Evolutionary conservation across 2,329 filamentous ascomycete genomes (phyloP).

Genomic region (Penicillium carneum): DNA sequence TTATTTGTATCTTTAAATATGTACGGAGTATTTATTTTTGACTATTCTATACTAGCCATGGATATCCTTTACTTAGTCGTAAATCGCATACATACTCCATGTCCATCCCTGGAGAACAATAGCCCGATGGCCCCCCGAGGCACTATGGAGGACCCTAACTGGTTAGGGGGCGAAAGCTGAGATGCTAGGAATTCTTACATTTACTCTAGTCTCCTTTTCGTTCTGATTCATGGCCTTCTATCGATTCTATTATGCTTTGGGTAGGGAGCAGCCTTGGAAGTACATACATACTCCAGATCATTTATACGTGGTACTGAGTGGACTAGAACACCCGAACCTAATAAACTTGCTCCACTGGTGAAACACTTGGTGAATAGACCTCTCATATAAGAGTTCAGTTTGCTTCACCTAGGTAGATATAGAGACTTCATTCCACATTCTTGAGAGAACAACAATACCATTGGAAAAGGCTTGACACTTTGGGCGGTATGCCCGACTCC

Average conservation of each 20-base stretch:
- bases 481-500: constrained; percentile 6
- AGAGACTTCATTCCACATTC: constrained; percentile 29
- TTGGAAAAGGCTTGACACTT: constrained; percentile 6
- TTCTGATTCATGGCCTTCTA: not conserved
- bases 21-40: not conserved
- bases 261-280: too few species aligned
- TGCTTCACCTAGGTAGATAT: not conserved
- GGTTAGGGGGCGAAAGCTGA: not conserved
- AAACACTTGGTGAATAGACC: constrained; percentile 25
- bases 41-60: not conserved
- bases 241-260: not conserved
- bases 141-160: not conserved
- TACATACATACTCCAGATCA: not conserved
- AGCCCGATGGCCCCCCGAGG: not conserved
- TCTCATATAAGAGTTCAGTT: not conserved
- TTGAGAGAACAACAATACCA: constrained; percentile 5
- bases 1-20: not conserved
- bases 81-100: constrained; percentile 2
- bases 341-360: constrained; percentile 28
- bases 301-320: not conserved
- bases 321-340: constrained; percentile 27
- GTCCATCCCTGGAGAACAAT: constrained; percentile 1
- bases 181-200: not conserved
- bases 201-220: too few species aligned
- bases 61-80: not conserved